These are phyloP conservation scores for Penicillium sp. DNA, from an alignment of 2,329 filamentous ascomycete species.

Conservation along the genomic window DNA sequence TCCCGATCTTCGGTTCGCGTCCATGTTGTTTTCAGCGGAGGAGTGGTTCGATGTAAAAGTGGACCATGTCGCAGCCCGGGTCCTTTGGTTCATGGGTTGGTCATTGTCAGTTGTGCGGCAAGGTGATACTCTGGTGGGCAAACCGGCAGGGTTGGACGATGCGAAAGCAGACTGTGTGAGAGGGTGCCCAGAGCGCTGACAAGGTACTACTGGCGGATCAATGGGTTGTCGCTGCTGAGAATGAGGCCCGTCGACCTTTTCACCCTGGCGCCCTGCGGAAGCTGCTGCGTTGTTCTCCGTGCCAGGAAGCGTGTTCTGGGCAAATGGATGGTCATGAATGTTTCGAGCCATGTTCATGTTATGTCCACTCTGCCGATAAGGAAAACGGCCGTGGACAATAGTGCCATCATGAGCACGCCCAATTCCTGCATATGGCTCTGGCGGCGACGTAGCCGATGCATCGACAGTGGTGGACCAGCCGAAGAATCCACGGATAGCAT, in stretches of 20 bases:
- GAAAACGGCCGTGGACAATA: slow-evolving; percentile 36
- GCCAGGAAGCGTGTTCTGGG: slow-evolving; percentile 23
- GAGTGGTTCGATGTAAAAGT: too few relatives aligned
- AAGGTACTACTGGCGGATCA: too few relatives aligned
- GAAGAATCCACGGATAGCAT: slow-evolving; percentile 28
- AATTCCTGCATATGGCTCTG: slow-evolving; percentile 20
- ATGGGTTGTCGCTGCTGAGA: neutral
- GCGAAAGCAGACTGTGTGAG: too few relatives aligned
- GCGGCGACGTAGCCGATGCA: neutral
- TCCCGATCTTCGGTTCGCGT: too few relatives aligned
- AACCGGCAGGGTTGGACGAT: too few relatives aligned
- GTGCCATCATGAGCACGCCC: slow-evolving; percentile 39
- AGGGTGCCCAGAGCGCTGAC: too few relatives aligned
- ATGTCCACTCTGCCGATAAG: slow-evolving; percentile 37
- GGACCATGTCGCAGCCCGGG: too few relatives aligned
- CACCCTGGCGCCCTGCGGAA: neutral
- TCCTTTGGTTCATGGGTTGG: too few relatives aligned
- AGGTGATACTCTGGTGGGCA: too few relatives aligned
- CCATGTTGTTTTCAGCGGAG: too few relatives aligned
- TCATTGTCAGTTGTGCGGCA: too few relatives aligned
- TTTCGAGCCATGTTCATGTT: slow-evolving; percentile 27
- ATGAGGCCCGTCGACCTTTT: slow-evolving; percentile 2
- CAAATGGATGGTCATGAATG: slow-evolving; percentile 32
- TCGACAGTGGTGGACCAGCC: slow-evolving; percentile 17
- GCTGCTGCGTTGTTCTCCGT: slow-evolving; percentile 11